phyloP scores from a whole-genome alignment of 2,329 filamentous ascomycete genomes.

The Bipolaris sorokiniana region DNA sequence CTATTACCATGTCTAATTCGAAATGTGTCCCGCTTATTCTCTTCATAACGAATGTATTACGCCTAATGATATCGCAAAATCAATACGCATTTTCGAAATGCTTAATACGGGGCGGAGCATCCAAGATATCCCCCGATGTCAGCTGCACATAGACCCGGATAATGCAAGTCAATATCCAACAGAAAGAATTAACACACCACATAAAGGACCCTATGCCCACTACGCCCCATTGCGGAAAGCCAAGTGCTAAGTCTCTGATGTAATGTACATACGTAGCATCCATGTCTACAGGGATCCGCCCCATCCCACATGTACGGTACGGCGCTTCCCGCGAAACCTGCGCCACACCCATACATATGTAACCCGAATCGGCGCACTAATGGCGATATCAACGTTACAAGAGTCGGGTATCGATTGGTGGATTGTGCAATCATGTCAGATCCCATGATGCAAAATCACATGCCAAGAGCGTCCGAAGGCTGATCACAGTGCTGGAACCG shows the following conservation, averaged over 20 bases:
- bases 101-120: background rate
- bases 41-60: background rate
- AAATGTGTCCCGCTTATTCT: background rate
- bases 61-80: background rate
- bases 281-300: background rate
- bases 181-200: background rate
- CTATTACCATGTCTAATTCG: constrained; percentile 23
- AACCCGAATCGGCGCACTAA: background rate
- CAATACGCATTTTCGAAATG: background rate
- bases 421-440: background rate
- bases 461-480: background rate
- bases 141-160: background rate
- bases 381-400: background rate
- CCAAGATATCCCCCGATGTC: background rate
- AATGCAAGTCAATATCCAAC: background rate
- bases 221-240: background rate
- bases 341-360: background rate
- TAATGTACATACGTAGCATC: background rate
- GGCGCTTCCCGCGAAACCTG: background rate
- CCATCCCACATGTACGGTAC: background rate
- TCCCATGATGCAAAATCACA: background rate
- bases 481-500: no score
- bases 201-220: background rate
- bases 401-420: background rate
- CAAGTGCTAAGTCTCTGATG: background rate